Conservation (phyloP, 768 basidiomycete genomes). For the Lactifluus piperatus region DNA sequence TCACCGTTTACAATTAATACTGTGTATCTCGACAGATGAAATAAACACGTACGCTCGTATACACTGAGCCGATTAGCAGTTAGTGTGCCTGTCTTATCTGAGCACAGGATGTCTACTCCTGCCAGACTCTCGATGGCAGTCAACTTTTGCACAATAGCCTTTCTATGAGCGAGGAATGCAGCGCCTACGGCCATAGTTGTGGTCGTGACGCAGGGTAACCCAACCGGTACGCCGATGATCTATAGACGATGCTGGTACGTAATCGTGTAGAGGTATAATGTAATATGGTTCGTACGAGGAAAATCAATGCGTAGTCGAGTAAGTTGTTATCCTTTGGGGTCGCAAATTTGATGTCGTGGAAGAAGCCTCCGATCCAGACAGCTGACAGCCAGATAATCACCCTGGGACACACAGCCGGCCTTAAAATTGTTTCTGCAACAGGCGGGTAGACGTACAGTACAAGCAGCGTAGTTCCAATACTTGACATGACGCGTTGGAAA, state of each 20-base stretch:
- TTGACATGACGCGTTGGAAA: conserved; percentile 37
- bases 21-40: neutral
- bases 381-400: conserved; percentile 35
- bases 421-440: neutral
- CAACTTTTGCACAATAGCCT: conserved; percentile 41
- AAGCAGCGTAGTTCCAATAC: conserved; percentile 36
- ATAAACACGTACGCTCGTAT: conserved; percentile 29
- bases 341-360: conserved; percentile 31
- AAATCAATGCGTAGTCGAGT: conserved; percentile 35
- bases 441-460: conserved; percentile 25
- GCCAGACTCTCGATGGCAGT: conserved; percentile 44
- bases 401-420: neutral
- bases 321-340: conserved; percentile 36
- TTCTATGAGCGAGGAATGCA: conserved; percentile 33
- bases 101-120: conserved; percentile 39
- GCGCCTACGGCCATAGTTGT: conserved; percentile 37
- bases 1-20: neutral
- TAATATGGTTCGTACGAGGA: conserved; percentile 25
- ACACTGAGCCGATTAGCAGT: conserved; percentile 42
- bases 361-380: conserved; percentile 40
- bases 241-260: conserved; percentile 1
- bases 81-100: conserved; percentile 39
- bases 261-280: neutral
- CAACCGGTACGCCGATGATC: conserved; percentile 42
- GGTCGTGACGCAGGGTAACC: conserved; percentile 38